Evolutionary conservation across 2,329 filamentous ascomycete species (phyloP), one percentile per base, ranked within the genome.

Genomic region (Aspergillus fumigatus): DNA sequence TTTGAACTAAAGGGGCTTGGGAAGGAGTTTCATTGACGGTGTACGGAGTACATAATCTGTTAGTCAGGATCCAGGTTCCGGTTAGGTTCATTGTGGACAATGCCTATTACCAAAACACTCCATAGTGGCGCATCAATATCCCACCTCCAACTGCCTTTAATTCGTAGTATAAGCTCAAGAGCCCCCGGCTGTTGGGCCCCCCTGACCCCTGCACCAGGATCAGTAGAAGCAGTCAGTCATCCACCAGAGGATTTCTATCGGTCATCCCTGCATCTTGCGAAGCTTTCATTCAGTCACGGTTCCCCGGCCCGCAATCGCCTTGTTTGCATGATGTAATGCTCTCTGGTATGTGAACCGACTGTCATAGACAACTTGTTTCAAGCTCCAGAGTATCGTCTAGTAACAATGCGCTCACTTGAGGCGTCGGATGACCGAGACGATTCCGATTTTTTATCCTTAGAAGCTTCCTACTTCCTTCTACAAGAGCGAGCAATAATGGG

Each of bases 191-290:
- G 32, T 17, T 35, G 32, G 14, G 7, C 32, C 14, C 32, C 17
- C 5, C 32, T 35, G 6, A 17, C 32, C 11, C 32, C 32, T 38
- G 32, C 14, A 38, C 4, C 32, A 50, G 32, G 49, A 52, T 55
- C 52, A 40, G 47, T 52, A 21, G 29, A 52, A 55, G 50, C 19
- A 38, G 53, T 25, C 23, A 50, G 26, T 47, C 45, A 50, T 55
- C 56, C 27, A 23, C 21, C 17, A 19, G 19, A n/a, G 11, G 40
- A 32, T 27, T 41, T 32, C 52, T 25, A 53, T 19, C 17, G 11
- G 48, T 48, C 3, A 25, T 19, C 32, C 32, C 3, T 6, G 14
- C 32, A 38, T 17, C 2, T 17, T 38, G 32, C 32, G 14, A 17
- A n/a, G 32, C 32, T 17, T 38, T 38, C 14, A 38, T 38, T 38